Percentiles rank a stretch among this genome's conserved stretches.
These are phyloP conservation scores for Fagopyrum tataricum DNA, from an alignment of 148 eudicot species.

Conservation along the genomic window DNA sequence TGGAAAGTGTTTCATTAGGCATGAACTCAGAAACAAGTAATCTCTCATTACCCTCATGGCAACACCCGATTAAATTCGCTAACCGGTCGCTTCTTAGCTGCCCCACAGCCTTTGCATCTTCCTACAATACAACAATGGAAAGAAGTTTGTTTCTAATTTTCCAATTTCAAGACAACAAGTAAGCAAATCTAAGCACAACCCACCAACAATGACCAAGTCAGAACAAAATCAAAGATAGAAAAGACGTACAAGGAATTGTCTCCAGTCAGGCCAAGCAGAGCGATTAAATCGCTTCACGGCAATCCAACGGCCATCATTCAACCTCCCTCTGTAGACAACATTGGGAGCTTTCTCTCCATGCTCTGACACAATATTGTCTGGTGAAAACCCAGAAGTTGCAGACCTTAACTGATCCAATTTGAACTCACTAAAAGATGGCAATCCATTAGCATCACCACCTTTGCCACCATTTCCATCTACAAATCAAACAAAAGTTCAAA, in stretches of 20 bases:
- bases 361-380: slow-evolving; percentile 72
- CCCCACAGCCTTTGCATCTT: slow-evolving; percentile 75
- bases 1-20: slow-evolving; percentile 16
- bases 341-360: slow-evolving; percentile 90
- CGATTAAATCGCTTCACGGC: slow-evolving; percentile 75
- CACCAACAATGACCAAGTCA: slow-evolving; percentile 2
- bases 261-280: slow-evolving; percentile 86
- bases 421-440: slow-evolving; percentile 55
- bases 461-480: slow-evolving; percentile 35
- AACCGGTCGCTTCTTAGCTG: slow-evolving; percentile 66
- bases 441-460: slow-evolving; percentile 37
- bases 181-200: not conserved
- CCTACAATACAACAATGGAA: slow-evolving; percentile 28
- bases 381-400: slow-evolving; percentile 59
- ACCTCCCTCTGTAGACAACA: slow-evolving; percentile 65
- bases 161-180: slow-evolving; percentile 1
- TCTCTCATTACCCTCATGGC: slow-evolving; percentile 77
- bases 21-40: slow-evolving; percentile 13
- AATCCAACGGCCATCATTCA: slow-evolving; percentile 57
- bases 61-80: slow-evolving; percentile 77
- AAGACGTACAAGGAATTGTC: slow-evolving; percentile 57
- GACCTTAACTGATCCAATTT: slow-evolving; percentile 58
- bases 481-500: not conserved
- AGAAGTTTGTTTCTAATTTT: not conserved
- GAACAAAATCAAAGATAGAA: not conserved